Evolutionary conservation across 257 asterid genomes (phyloP), one percentile per base, ranked within the genome.

Genomic region (Lavandula angustifolia): DNA sequence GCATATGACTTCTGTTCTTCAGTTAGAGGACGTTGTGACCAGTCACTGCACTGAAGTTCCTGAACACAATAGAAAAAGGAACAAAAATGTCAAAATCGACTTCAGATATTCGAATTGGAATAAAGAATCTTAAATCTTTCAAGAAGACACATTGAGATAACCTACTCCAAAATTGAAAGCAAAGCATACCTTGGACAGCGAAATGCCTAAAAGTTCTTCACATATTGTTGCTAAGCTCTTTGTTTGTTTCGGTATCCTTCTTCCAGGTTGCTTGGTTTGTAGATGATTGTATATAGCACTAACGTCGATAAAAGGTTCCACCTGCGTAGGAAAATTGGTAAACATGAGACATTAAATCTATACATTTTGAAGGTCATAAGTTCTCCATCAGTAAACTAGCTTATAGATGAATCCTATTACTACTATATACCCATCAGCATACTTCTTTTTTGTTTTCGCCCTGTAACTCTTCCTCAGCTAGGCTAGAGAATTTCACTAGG

Each of bases 31-130:
- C 95, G 96, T 22, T 72, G 82, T 5, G 97, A 94, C 99, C 99
- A 94, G 72, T 94, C 99, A 72, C 99, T 90, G 76, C 99, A 94
- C 74, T 94, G 97, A 72, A 84, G 87, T 75, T 92, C 99, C 99
- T 92, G 76, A 53, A 72, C 9, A 18, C 52, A 52, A 43, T 32
- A 27, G 17, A 49, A 40, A 65, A 64, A 34, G 22, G 5, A 47
- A 14, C 41, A 34, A 27, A 35, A 3, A 8, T 47, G 35, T 41
- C n/a, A 48, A 32, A 35, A 67, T 11, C 14, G 52, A 49, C 3
- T 35, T 38, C 11, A 22, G 48, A 38, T 60, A 52, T 59, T 59
- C 3, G 11, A 62, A 48, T 2, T 52, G 68, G 12, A n/a, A n/a
- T 31, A 29, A 3, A 33, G 3, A 27, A 18, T 3, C 3, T 10